A percentile compares a stretch with the other conserved stretches of the same genome.
These are phyloP conservation scores for Podaxis carcinomalis DNA, from an alignment of 768 basidiomycete genomes.

Conservation along the genomic window DNA sequence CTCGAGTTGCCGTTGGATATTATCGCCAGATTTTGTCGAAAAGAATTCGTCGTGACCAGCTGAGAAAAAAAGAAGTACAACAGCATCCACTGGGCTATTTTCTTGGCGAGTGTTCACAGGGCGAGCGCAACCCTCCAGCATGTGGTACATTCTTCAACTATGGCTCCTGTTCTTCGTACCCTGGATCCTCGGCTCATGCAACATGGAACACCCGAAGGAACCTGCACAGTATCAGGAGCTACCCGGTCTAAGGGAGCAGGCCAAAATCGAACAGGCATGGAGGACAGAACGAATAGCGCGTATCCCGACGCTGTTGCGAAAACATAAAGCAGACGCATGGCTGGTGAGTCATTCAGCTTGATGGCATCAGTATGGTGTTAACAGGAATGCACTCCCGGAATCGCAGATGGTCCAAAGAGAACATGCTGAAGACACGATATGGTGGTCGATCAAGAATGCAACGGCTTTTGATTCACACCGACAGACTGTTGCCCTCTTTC, in stretches of 20 bases:
- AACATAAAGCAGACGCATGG: slow-evolving; percentile 40
- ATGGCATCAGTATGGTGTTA: not conserved
- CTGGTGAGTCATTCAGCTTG: slow-evolving; percentile 24
- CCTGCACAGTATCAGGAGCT: slow-evolving; percentile 31
- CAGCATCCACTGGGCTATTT: not conserved
- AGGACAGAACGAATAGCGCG: slow-evolving; percentile 33
- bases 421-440: slow-evolving; percentile 51
- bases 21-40: too few species aligned
- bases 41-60: not conserved
- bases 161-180: not conserved
- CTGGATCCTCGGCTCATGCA: not conserved
- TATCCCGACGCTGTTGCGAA: slow-evolving; percentile 38
- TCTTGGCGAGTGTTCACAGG: not conserved
- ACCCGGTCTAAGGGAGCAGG: slow-evolving; percentile 36
- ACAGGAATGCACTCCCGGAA: not conserved
- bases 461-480: slow-evolving; percentile 45
- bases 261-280: slow-evolving; percentile 37
- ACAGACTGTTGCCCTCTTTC: slow-evolving; percentile 46
- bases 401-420: slow-evolving; percentile 43
- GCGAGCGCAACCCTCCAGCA: not conserved
- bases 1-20: too few species aligned
- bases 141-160: not conserved
- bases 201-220: slow-evolving; percentile 17
- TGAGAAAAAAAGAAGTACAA: not conserved
- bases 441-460: slow-evolving; percentile 46